Evolutionary conservation across 257 asterid species (phyloP), one percentile per base, ranked within the genome.

Genomic region (Capsicum chinense): DNA sequence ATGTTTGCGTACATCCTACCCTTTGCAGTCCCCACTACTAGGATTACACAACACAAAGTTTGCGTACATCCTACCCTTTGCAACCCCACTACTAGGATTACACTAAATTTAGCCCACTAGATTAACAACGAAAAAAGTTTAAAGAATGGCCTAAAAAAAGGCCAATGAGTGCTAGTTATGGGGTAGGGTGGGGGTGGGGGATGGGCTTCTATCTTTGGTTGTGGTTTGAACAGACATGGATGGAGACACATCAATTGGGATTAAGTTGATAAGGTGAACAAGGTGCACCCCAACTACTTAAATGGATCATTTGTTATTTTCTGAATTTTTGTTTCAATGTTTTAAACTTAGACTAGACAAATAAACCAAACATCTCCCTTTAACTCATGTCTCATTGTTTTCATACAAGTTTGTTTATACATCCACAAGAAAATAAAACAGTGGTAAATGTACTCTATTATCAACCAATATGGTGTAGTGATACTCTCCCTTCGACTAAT

Each of bases 151-250:
- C 59, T 48, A 7, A 47, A 11, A 21, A 12, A 48, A 14, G 59
- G 42, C 26, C 47, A 76, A 50, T 50, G 44, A 54, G 63, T 52
- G 81, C 63, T 50, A 21, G 62, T 21, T 37, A 76, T 52, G 81
- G 13, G 60, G 80, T 74, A 26, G 80, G 16, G 33, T 1, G 35
- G 81, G 21, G 60, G 80, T n/a, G 35, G 60, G 81, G 81, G 3
- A 76, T 76, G 81, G 63, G 81, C 48, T 76, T 48, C 5, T 39
- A 6, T 74, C 26, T 62, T 69, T 39, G 79, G 83, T 66, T 64
- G 56, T 57, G 73, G 4, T 78, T 84, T 58, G 87, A 82, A 78
- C 86, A 82, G 87, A 87, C 90, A 83, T n/a, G 26, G 90, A 86
- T 56, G 58, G 86, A 67, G 90, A 86, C 89, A 82, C 74, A 50